These are phyloP conservation scores for Rhodotorula sp. DNA, from an alignment of 1,284 basidiomycete species.

Conservation along the genomic window DNA sequence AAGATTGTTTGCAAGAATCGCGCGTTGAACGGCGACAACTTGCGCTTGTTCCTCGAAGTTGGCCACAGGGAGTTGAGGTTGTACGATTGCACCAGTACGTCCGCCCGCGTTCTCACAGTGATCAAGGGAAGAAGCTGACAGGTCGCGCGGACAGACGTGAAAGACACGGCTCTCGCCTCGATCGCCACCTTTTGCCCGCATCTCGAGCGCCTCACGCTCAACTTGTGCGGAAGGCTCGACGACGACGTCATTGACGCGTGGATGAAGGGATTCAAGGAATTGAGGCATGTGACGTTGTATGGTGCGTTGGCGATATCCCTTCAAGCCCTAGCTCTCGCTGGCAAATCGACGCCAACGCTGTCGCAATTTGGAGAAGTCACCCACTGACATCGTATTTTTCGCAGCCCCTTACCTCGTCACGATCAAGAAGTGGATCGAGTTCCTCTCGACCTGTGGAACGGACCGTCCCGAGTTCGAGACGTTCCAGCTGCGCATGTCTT, in stretches of 20 bases:
- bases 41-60: conserved; percentile 76
- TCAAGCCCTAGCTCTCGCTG: too few species aligned
- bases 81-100: conserved; percentile 87
- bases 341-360: too few species aligned
- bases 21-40: conserved; percentile 73
- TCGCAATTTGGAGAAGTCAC: too few species aligned
- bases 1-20: conserved; percentile 84
- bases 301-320: conserved; percentile 47
- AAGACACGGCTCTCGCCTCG: conserved; percentile 64
- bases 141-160: conserved; percentile 58
- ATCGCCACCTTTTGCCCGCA: conserved; percentile 77
- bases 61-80: conserved; percentile 68
- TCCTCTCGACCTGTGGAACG: conserved; percentile 56
- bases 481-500: conserved; percentile 28
- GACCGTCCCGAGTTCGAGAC: conserved; percentile 4
- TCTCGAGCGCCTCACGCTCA: conserved; percentile 70
- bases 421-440: conserved; percentile 61
- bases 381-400: too few species aligned
- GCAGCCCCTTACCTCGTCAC: conserved; percentile 35
- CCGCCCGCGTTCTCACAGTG: neutral
- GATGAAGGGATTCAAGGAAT: conserved; percentile 60
- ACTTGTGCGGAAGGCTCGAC: conserved; percentile 82
- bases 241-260: conserved; percentile 67
- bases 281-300: conserved; percentile 74
- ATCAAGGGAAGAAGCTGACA: neutral